Evolutionary conservation across 208 protist genomes (phyloP).

Genomic region (Chromosphaera perkinsii): DNA sequence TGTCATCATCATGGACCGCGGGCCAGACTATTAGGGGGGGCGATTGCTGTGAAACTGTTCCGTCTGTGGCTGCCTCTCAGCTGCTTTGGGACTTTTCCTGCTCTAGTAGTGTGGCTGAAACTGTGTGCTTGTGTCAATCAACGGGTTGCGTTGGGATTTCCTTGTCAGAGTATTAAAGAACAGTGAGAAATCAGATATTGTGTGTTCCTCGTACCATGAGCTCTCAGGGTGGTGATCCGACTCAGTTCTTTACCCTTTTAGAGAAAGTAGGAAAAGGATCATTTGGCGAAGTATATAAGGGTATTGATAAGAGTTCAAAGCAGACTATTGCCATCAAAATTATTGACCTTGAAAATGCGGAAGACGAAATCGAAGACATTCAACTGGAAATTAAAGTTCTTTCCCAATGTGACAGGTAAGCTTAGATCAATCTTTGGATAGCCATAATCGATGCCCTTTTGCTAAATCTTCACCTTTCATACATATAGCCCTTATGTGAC

Average conservation of each 20-base stretch:
- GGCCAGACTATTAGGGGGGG: too few species aligned
- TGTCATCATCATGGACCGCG: too few species aligned
- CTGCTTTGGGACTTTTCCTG: too few species aligned
- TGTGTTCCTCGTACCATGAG: too few species aligned
- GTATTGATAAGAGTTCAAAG: slow-evolving; percentile 50
- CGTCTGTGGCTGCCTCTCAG: too few species aligned
- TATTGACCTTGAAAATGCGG: slow-evolving; percentile 78
- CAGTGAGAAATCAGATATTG: too few species aligned
- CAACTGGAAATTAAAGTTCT: slow-evolving; percentile 78
- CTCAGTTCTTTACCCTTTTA: slow-evolving; percentile 24
- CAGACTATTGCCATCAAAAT: slow-evolving; percentile 76
- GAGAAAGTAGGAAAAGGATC: slow-evolving; percentile 69
- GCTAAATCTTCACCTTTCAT: slow-evolving; percentile 3
- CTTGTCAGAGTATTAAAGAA: too few species aligned
- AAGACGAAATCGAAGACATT: slow-evolving; percentile 85
- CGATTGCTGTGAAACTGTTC: too few species aligned
- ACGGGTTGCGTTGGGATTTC: too few species aligned
- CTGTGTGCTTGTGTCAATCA: too few species aligned
- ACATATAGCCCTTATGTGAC: neutral
- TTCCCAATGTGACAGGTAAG: slow-evolving; percentile 50
- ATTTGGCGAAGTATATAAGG: slow-evolving; percentile 75
- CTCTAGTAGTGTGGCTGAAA: too few species aligned
- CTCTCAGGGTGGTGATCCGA: too few species aligned
- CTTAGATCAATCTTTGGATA: neutral
- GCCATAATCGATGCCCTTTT: neutral